Percentiles rank a stretch among this genome's conserved stretches.
These are phyloP conservation scores for Termitomyces titanicus DNA, from an alignment of 768 basidiomycete genomes.

Conservation along the genomic window DNA sequence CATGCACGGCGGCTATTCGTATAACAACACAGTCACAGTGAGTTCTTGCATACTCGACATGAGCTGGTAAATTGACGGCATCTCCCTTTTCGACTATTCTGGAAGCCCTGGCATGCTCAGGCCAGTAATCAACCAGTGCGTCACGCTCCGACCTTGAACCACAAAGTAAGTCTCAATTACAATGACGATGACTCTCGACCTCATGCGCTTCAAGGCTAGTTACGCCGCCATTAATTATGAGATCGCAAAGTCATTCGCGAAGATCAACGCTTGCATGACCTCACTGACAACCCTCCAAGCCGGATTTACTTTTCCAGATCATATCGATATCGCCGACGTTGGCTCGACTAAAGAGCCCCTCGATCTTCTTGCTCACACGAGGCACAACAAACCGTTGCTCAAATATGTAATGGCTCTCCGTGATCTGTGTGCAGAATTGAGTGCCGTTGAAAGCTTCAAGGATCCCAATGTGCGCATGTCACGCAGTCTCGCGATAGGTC, in stretches of 20 bases:
- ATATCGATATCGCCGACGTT: background rate
- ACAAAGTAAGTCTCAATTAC: background rate
- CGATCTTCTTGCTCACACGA: slow-evolving; percentile 2
- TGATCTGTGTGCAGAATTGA: background rate
- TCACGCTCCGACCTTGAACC: background rate
- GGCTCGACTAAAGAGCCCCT: background rate
- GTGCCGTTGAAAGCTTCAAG: background rate
- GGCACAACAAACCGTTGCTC: background rate
- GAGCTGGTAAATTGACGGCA: background rate
- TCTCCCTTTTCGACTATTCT: background rate
- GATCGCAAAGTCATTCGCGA: background rate
- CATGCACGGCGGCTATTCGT: background rate
- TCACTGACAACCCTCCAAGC: background rate
- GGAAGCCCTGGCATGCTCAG: background rate
- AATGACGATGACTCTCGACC: background rate
- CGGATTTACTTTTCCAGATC: slow-evolving; percentile 2
- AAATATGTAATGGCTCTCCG: background rate
- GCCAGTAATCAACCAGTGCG: background rate
- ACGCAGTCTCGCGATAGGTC: background rate
- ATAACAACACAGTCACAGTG: background rate
- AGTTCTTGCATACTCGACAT: background rate
- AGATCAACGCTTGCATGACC: background rate
- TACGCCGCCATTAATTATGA: background rate
- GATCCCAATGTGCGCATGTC: slow-evolving; percentile 1
- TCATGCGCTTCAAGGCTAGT: background rate